phyloP scores from a whole-genome alignment of 2,329 filamentous ascomycete species.

The Xylariaceae sp. region DNA sequence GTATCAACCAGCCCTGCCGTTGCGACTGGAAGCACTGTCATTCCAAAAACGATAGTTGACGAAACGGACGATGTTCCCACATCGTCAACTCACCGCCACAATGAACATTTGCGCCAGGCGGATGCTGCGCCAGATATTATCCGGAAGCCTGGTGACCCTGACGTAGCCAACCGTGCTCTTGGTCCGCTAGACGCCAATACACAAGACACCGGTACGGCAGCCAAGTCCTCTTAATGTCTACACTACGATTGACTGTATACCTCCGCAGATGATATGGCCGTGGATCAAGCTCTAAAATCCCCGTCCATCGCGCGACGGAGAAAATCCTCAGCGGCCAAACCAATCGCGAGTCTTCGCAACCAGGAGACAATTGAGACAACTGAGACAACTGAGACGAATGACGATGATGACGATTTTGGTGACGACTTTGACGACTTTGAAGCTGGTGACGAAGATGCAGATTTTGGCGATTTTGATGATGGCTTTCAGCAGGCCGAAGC shows the following conservation, averaged over 20 bases:
- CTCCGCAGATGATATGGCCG: conserved; percentile 32
- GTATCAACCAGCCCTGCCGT: conserved; percentile 24
- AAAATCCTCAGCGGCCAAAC: conserved; percentile 28
- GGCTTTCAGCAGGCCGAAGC: conserved; percentile 57
- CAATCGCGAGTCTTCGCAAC: conserved; percentile 25
- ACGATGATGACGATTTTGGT: conserved; percentile 45
- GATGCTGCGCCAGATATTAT: conserved; percentile 52
- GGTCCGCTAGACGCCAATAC: conserved; percentile 27
- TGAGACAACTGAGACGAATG: conserved; percentile 26
- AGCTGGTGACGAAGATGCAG: conserved; percentile 49
- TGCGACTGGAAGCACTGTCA: conserved; percentile 36
- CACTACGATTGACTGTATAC: conserved; percentile 33
- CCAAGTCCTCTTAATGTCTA: conserved; percentile 34
- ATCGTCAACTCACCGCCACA: conserved; percentile 40
- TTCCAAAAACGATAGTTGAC: conserved; percentile 50
- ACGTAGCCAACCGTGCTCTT: conserved; percentile 27
- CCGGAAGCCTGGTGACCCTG: conserved; percentile 36
- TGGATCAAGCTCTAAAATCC: conserved; percentile 27
- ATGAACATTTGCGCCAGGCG: conserved; percentile 42
- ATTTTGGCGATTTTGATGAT: conserved; percentile 68
- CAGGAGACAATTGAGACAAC: conserved; percentile 29
- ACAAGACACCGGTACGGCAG: conserved; percentile 34
- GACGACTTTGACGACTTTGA: conserved; percentile 60
- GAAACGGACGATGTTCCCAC: conserved; percentile 43
- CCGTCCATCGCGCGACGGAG: conserved; percentile 26